Base-by-base conservation (phyloP, 495 filamentous ascomycete species). In the Pyrenula aspistea region DNA sequence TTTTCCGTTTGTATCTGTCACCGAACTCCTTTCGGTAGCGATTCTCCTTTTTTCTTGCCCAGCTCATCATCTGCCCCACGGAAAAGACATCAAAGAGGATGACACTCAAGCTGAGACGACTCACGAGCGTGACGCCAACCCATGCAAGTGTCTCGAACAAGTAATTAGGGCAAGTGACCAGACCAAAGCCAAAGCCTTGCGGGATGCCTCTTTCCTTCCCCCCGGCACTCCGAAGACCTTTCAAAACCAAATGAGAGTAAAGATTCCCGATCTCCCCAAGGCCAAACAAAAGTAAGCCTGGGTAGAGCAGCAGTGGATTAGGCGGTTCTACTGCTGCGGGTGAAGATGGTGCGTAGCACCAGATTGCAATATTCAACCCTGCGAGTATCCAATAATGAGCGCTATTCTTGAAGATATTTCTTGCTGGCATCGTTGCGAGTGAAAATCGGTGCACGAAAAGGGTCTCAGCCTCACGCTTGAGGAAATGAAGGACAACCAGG, bases 141-240 rank as follows among this genome's bases (percentile, higher is more conserved):
- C 93, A 98, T 0, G 89, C 80, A 42, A 93, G 61, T 12, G 85
- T 77, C 77, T 98, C 93, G 64, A 95, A 98, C 72, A 91, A 80
- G 72, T 98, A 98, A 76, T 98, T 98, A 22, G 93, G 93, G 77
- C 90, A 94, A 12, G 93, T 98, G 48, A 97, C 93, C 47, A 81
- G 63, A 63, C 71, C 74, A 72, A 96, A 96, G n/a, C 90, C 89
- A 56, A 89, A 81, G 20, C 92, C 92, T 47, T 74, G 72, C 0
- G 93, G 93, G 65, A 98, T 95, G 58, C 88, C 90, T 19, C 90
- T 74, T 61, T 94, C 87, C 3, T 83, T 95, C 56, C 84, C 85
- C 53, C 91, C 91, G n/a, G 77, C 77, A 42, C 82, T 82, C 2
- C 93, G 85, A 25, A 98, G 79, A 51, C 77, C 73, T 22, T 86